These are phyloP conservation scores for Plasmodium inui DNA, from an alignment of 169 alveolate species.

Conservation along the genomic window DNA sequence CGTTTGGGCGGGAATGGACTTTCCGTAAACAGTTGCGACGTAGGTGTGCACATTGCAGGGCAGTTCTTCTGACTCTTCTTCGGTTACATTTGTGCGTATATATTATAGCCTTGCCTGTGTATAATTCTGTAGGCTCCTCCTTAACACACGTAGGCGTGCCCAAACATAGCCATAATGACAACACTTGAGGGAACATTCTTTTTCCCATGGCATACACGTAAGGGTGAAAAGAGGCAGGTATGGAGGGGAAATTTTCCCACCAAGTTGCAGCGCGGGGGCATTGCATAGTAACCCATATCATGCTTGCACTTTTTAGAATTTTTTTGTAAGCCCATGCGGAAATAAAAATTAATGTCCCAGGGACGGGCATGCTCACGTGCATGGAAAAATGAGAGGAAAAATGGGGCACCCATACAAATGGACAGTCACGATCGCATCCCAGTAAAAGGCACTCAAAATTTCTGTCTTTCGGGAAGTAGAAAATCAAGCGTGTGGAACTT, in stretches of 20 bases:
- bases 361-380: not conserved
- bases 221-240: not conserved
- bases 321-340: not conserved
- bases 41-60: not conserved
- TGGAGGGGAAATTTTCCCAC: not conserved
- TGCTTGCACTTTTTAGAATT: conserved; percentile 40
- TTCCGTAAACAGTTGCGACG: not conserved
- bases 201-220: not conserved
- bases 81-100: too few relatives aligned
- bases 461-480: conserved; percentile 28
- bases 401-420: not conserved
- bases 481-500: not conserved
- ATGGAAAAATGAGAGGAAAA: not conserved
- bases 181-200: not conserved
- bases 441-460: not conserved
- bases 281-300: not conserved
- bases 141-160: not conserved
- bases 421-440: not conserved
- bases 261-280: not conserved
- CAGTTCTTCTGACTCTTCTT: too few relatives aligned
- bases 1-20: not conserved
- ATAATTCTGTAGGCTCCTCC: not conserved
- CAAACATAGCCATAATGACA: not conserved
- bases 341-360: not conserved
- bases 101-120: not conserved